Percentiles rank a stretch among this genome's conserved stretches.
Conservation (phyloP, 140 eudicot species). For the Ambrosia hybrid region DNA sequence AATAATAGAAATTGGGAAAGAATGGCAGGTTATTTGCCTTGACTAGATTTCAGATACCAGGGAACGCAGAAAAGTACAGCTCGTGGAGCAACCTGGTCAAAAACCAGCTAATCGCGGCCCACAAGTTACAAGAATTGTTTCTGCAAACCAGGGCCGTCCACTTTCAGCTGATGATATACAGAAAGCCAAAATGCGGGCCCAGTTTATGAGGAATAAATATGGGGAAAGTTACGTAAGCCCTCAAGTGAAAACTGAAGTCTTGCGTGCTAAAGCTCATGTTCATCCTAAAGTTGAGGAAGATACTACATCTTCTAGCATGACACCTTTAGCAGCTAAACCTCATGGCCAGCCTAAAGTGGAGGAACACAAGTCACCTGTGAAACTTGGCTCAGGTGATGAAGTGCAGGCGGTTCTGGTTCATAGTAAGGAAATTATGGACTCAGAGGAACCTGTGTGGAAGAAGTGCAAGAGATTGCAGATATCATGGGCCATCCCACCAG, state of each 20-base stretch:
- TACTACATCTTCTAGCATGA: constrained; percentile 32
- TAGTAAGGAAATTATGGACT: constrained; percentile 31
- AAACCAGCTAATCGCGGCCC: constrained; percentile 54
- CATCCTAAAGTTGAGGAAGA: constrained; percentile 41
- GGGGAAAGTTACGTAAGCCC: constrained; percentile 45
- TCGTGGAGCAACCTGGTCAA: constrained; percentile 96
- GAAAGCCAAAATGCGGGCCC: constrained; percentile 94
- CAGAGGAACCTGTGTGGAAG: constrained; percentile 57
- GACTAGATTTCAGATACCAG: constrained; percentile 55
- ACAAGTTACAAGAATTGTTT: constrained; percentile 50
- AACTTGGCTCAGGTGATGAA: constrained; percentile 18
- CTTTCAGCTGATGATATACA: constrained; percentile 99
- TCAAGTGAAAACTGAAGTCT: constrained; percentile 48
- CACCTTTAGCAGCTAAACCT: constrained; percentile 37
- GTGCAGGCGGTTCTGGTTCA: constrained; percentile 28
- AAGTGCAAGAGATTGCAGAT: constrained; percentile 69
- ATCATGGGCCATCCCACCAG: constrained; percentile 83
- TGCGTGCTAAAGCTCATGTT: constrained; percentile 41
- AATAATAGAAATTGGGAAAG: background rate
- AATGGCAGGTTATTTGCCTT: constrained; percentile 45
- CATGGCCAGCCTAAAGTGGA: constrained; percentile 41
- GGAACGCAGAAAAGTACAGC: constrained; percentile 86
- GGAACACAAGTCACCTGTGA: constrained; percentile 41
- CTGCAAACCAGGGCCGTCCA: constrained; percentile 78
- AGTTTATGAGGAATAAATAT: constrained; percentile 67